Conservation (phyloP, 176 grass and related monocot genomes). For the maize (Zea mays) region Zm-B73-REFERENCE-NAM-5.0 NC_050101.1:116796001-116796500, state of each 20-base stretch:
- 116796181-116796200: background rate
- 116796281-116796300: background rate
- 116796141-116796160: background rate
- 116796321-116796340: conserved; percentile 63
- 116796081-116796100: background rate
- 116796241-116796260: background rate
- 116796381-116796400: conserved; percentile 56
- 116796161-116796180: background rate
- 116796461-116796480: conserved; percentile 64
- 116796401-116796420: conserved; percentile 62
- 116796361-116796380: conserved; percentile 60
- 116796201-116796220: background rate
- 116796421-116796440: conserved; percentile 72
- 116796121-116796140: background rate
- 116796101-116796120: background rate
- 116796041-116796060: background rate
- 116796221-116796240: background rate
- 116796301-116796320: conserved; percentile 26
- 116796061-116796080: background rate
- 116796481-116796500: conserved; percentile 47
- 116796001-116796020: background rate
- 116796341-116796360: conserved; percentile 86
- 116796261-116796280: background rate
- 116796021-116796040: background rate
- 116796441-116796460: conserved; percentile 66